A percentile compares a stretch with the other conserved stretches of the same genome.
Evolutionary conservation across 2,329 filamentous ascomycete genomes (phyloP).

Genomic region (Bipolaris oryzae): DNA sequence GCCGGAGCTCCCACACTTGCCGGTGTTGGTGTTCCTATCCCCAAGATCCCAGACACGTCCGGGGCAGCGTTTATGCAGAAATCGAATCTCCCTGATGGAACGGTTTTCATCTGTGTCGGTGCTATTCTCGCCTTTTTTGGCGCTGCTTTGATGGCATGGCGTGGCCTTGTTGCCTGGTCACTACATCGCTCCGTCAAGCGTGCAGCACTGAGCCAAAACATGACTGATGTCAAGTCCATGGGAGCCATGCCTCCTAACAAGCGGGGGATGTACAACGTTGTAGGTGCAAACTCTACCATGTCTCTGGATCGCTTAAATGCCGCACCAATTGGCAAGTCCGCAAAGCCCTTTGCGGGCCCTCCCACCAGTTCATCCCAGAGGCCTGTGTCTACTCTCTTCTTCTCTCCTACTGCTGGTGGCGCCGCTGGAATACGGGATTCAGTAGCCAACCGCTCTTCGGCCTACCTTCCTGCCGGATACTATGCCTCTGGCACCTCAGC

Average conservation of each 20-base stretch:
- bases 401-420: slow-evolving; percentile 82
- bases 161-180: slow-evolving; percentile 83
- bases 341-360: slow-evolving; percentile 39
- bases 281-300: slow-evolving; percentile 59
- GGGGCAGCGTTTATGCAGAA: slow-evolving; percentile 92
- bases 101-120: slow-evolving; percentile 94
- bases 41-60: slow-evolving; percentile 79
- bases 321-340: slow-evolving; percentile 41
- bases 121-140: slow-evolving; percentile 84
- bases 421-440: slow-evolving; percentile 55
- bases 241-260: slow-evolving; percentile 51
- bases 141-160: slow-evolving; percentile 84
- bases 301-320: slow-evolving; percentile 59
- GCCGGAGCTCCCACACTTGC: slow-evolving; percentile 56
- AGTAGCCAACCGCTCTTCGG: slow-evolving; percentile 68
- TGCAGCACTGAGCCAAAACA: slow-evolving; percentile 76
- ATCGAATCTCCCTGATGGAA: slow-evolving; percentile 84
- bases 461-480: slow-evolving; percentile 89
- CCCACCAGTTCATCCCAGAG: slow-evolving; percentile 36
- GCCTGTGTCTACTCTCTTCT: slow-evolving; percentile 72
- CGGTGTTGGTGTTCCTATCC: slow-evolving; percentile 66
- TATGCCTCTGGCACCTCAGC: slow-evolving; percentile 73
- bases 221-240: slow-evolving; percentile 71
- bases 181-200: slow-evolving; percentile 89
- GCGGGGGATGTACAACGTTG: slow-evolving; percentile 52